Base-by-base conservation (phyloP, 805 yeast genomes). In the Saccharomycopsis capsularis region DNA sequence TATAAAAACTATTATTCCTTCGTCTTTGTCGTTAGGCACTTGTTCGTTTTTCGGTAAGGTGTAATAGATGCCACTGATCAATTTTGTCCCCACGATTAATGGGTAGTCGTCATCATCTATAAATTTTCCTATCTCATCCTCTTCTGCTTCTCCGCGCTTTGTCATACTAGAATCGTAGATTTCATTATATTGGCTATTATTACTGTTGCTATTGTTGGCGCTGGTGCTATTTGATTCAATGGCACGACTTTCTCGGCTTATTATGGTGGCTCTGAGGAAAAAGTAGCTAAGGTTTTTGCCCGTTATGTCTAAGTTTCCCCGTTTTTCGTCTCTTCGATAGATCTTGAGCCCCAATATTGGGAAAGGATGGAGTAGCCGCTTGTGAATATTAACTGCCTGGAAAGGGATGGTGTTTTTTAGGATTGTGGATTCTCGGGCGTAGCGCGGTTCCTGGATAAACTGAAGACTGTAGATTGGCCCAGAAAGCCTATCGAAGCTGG, bases 371-470 rank as follows among this genome's bases (percentile, higher is more conserved):
- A 47, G 27, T 15, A 51, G 39, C 16, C 51, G 37, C 27, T n/a
- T n/a, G n/a, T n/a, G n/a, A n/a, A n/a, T n/a, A n/a, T n/a, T n/a
- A n/a, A n/a, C n/a, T n/a, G n/a, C n/a, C n/a, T n/a, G n/a, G n/a
- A n/a, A n/a, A n/a, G n/a, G n/a, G n/a, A n/a, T n/a, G n/a, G n/a
- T n/a, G n/a, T n/a, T n/a, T n/a, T 47, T 51, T 13, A 38, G 38
- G 34, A 42, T 52, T n/a, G 52, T 52, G 24, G 44, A 34, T 37
- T 52, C 55, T 46, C 55, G 46, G n/a, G 55, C 55, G 40, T 45
- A 52, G 16, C 34, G 37, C 3, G 55, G 55, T 24, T 42, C 44
- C 41, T 52, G 55, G 27, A 52, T 22, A 18, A 52, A 41, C 21
- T 41, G n/a, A n/a, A n/a, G n/a, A n/a, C n/a, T n/a, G n/a, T n/a